A percentile compares a stretch with the other conserved stretches of the same genome.
These are phyloP conservation scores for Hanseniaspora uvarum DNA, from an alignment of 1,139 yeast species.

Conservation along the genomic window DNA sequence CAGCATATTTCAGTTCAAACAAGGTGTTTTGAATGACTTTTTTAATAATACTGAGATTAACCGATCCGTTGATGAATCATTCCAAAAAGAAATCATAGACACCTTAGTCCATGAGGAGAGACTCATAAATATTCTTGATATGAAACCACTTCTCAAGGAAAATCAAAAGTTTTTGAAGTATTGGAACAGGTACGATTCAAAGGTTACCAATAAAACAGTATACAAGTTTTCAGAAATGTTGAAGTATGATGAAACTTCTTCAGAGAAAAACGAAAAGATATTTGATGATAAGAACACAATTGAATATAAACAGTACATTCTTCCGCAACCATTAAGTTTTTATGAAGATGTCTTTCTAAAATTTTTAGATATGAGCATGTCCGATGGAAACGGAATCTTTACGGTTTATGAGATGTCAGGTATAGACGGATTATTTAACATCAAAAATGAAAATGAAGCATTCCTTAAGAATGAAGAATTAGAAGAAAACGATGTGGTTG, in stretches of 20 bases:
- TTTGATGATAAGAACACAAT: neutral
- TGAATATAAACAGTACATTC: neutral
- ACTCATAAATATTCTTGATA: conserved; percentile 22
- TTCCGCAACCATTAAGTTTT: neutral
- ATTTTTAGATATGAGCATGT: conserved; percentile 1
- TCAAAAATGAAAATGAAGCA: neutral
- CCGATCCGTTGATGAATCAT: conserved; percentile 43
- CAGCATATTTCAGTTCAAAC: conserved; percentile 31
- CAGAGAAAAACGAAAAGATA: neutral
- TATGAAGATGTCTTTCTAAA: neutral
- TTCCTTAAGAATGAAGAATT: neutral
- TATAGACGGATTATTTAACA: neutral
- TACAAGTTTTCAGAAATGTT: neutral
- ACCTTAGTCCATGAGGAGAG: conserved; percentile 41
- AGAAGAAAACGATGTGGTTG: neutral
- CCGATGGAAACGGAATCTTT: conserved; percentile 5
- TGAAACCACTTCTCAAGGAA: conserved; percentile 19
- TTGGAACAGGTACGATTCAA: conserved; percentile 4
- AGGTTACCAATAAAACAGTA: neutral
- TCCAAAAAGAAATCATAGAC: conserved; percentile 46
- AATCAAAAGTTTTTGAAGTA: neutral
- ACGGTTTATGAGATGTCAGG: conserved; percentile 13
- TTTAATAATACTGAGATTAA: conserved; percentile 30
- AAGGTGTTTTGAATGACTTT: conserved; percentile 20
- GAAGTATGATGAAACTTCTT: neutral